Percentiles rank a stretch among this genome's conserved stretches.
These are phyloP conservation scores for Plectosphaerella sp. DNA, from an alignment of 2,329 filamentous ascomycete species.

Conservation along the genomic window DNA sequence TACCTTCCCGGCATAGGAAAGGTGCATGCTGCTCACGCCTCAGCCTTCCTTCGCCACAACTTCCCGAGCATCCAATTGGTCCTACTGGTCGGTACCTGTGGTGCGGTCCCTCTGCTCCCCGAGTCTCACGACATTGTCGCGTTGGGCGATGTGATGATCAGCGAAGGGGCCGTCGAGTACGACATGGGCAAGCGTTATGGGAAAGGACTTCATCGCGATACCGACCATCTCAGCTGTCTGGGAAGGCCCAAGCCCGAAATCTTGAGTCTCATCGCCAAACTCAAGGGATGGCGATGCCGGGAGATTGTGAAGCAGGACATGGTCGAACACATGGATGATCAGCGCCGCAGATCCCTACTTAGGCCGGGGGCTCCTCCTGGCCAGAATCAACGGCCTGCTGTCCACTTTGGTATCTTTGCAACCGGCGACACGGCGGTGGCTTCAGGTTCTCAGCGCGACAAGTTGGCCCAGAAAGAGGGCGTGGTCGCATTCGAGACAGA, in stretches of 20 bases:
- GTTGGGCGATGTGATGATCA: constrained; percentile 23
- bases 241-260: too few species aligned
- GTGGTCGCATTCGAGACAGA: constrained; percentile 31
- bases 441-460: constrained; percentile 28
- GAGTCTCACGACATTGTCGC: constrained; percentile 9
- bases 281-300: too few species aligned
- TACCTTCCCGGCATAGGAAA: constrained; percentile 23
- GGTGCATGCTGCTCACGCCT: constrained; percentile 13
- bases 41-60: constrained; percentile 7
- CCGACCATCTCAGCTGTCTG: too few species aligned
- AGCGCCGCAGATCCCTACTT: not conserved
- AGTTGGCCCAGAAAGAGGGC: constrained; percentile 16
- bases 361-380: constrained; percentile 8
- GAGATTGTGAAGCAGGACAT: too few species aligned
- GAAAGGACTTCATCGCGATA: too few species aligned
- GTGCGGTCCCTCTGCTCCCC: constrained; percentile 11
- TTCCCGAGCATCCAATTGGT: constrained; percentile 14
- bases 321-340: too few species aligned
- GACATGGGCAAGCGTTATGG: constrained; percentile 15
- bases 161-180: constrained; percentile 20
- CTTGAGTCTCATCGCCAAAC: too few species aligned
- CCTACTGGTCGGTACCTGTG: constrained; percentile 21
- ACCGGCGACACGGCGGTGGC: constrained; percentile 36
- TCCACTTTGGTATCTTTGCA: constrained; percentile 32
- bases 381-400: constrained; percentile 10